Evolutionary conservation across 345 rosid species (phyloP).

Genomic region (Excoecaria cochinchinensis): DNA sequence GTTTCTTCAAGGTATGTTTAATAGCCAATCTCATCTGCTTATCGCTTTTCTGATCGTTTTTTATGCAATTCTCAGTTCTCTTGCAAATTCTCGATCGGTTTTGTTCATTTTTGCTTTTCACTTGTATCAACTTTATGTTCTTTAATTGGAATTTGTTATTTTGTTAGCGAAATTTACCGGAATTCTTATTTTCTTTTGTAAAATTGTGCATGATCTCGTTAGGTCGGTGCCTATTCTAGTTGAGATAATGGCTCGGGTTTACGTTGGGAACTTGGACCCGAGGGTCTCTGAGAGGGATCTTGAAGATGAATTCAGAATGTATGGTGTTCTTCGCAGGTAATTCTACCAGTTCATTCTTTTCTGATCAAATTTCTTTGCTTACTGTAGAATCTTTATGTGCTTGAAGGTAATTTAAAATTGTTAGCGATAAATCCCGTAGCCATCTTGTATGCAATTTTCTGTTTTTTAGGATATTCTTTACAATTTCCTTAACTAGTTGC

Average conservation of each 20-base stretch:
- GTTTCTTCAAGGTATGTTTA: neutral
- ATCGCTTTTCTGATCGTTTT: neutral
- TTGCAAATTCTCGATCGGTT: neutral
- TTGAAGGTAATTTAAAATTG: neutral
- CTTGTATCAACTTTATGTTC: neutral
- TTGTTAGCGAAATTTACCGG: neutral
- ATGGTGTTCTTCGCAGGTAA: conserved; percentile 74
- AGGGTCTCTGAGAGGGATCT: conserved; percentile 71
- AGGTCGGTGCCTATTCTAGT: conserved; percentile 11
- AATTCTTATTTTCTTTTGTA: neutral
- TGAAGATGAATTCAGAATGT: conserved; percentile 73
- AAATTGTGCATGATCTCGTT: neutral
- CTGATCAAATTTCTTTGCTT: neutral
- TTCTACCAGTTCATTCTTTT: neutral
- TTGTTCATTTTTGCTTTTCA: neutral
- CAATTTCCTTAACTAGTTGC: neutral
- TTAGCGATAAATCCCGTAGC: neutral
- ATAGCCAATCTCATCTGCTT: neutral
- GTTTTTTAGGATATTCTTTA: neutral
- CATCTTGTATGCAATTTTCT: neutral
- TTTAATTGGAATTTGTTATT: neutral
- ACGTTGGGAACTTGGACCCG: conserved; percentile 71
- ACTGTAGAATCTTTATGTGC: neutral
- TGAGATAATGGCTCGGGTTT: conserved; percentile 59
- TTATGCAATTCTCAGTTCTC: neutral